Evolutionary conservation across 176 grass and related monocot species (phyloP), one percentile per base, ranked within the genome.

Genomic region (Juncus inflexus): DNA sequence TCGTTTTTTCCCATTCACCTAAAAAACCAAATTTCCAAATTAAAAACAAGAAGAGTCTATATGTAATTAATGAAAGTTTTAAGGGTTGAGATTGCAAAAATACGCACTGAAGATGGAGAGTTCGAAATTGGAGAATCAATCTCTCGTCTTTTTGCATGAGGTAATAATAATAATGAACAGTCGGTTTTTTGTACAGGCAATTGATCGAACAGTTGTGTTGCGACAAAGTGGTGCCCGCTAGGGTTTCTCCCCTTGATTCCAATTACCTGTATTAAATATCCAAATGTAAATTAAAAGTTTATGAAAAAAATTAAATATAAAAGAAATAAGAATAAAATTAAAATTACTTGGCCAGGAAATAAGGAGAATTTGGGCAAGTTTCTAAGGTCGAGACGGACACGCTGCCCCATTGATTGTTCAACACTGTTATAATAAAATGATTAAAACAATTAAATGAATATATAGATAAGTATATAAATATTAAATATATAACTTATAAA

Each of bases 231-330:
- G 65, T 91, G 92, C 54, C 92, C 92, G 54, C 92, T 97, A 60
- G 87, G 92, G 87, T 97, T 97, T 66, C 83, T 76, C 6, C 87
- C 92, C 60, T 91, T 82, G 75, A 97, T 86, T 15, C 92, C 87
- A 52, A 97, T 76, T 53, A 89, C 82, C 92, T 97, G 68, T 67
- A 64, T 81, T 68, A 45, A 7, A 64, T n/a, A 64, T 52, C 52
- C 15, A 50, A 67, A 67, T 52, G 35, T 9, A 67, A 62, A 57
- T 37, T 67, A 10, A 62, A 68, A 43, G 1, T 55, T 35, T 55
- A 73, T 19, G n/a, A 52, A 61, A 60, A 67, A 43, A 28, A 1
- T 28, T 71, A 42, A 16, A 57, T 56, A 62, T 55, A 4, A 19
- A 38, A 63, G 36, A 12, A 15, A 5, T 71, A 63, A 9, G 70